A percentile compares a stretch with the other conserved stretches of the same genome.
Evolutionary conservation across 305 asterid genomes (phyloP).

Genomic region (Plantago lanceolata): DNA sequence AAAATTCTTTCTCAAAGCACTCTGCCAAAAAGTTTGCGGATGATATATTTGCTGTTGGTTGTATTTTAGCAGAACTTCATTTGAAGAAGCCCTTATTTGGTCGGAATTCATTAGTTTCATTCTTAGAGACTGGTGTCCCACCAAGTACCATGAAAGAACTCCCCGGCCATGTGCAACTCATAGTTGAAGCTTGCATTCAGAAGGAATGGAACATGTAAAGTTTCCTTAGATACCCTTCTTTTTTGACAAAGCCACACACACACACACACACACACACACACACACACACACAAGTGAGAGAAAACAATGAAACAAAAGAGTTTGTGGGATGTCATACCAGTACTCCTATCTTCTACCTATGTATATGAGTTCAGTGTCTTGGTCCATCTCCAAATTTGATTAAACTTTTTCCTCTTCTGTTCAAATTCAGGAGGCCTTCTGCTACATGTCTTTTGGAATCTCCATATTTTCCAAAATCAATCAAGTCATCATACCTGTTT

Average conservation of each 20-base stretch:
- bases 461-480: conserved; percentile 71
- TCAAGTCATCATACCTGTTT: conserved; percentile 77
- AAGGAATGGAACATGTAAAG: conserved; percentile 78
- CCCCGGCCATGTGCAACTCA: conserved; percentile 51
- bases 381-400: conserved; percentile 20
- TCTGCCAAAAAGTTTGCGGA: conserved; percentile 52
- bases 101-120: conserved; percentile 47
- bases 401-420: conserved; percentile 25
- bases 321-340: conserved; percentile 20
- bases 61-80: conserved; percentile 88
- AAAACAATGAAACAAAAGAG: conserved; percentile 15
- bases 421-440: conserved; percentile 77
- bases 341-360: conserved; percentile 9
- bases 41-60: conserved; percentile 88
- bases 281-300: neutral
- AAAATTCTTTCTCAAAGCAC: conserved; percentile 38
- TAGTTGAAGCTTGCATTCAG: conserved; percentile 81
- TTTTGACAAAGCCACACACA: neutral
- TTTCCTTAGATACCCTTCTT: conserved; percentile 15
- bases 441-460: conserved; percentile 87
- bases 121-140: conserved; percentile 59
- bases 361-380: conserved; percentile 6
- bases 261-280: neutral
- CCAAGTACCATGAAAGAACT: conserved; percentile 70
- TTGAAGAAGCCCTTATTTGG: conserved; percentile 80